phyloP scores from a whole-genome alignment of 257 asterid genomes.

The Przewalskia tangutica region DNA sequence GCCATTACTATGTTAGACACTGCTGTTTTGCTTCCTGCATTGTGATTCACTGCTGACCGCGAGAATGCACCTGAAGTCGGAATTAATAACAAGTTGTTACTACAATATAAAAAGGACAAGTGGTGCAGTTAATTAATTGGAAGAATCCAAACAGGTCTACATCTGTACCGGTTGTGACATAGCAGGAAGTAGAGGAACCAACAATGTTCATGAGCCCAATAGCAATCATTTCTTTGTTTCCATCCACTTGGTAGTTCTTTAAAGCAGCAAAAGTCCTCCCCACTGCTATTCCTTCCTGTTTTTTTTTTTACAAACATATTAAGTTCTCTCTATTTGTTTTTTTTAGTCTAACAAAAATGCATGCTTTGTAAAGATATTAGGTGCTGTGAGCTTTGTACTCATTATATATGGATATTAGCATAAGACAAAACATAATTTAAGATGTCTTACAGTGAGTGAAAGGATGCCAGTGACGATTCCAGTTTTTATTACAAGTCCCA shows the following conservation, averaged over 20 bases:
- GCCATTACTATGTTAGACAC: constrained; percentile 79
- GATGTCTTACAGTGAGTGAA: constrained; percentile 56
- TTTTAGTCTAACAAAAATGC: no score
- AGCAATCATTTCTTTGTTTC: constrained; percentile 92
- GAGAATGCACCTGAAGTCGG: constrained; percentile 59
- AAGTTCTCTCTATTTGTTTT: neutral
- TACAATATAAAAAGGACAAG: neutral
- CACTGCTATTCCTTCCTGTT: constrained; percentile 89
- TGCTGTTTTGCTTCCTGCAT: constrained; percentile 85
- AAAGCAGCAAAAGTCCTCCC: constrained; percentile 92
- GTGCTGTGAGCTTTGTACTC: neutral
- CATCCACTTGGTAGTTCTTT: constrained; percentile 88
- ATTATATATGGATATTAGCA: neutral
- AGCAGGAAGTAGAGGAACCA: constrained; percentile 84
- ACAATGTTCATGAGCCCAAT: constrained; percentile 79
- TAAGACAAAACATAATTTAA: no score
- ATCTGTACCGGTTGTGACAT: constrained; percentile 62
- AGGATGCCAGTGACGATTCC: constrained; percentile 79
- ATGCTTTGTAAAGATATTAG: neutral
- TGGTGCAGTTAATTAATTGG: neutral
- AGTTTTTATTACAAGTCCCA: constrained; percentile 62
- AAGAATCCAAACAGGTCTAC: no score
- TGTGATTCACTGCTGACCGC: constrained; percentile 88
- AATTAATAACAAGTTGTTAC: neutral
- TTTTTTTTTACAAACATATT: neutral